Conservation (phyloP, 352 stramenopile species). For the Lagenidium giganteum region DNA sequence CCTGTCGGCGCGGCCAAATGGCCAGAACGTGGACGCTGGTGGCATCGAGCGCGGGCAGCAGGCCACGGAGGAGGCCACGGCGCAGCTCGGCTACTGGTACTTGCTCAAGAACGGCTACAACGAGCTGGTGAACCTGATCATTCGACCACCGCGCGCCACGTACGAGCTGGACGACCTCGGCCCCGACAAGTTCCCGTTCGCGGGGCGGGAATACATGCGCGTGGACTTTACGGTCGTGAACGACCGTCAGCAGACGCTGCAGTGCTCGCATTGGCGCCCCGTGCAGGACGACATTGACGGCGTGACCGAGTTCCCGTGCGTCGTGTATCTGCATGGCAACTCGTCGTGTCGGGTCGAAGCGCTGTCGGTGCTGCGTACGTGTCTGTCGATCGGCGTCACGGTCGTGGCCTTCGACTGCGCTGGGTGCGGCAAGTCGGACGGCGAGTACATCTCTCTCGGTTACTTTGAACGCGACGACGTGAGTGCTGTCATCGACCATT, state of each 20-base stretch:
- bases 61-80: conserved; percentile 42
- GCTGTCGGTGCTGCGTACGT: conserved; percentile 74
- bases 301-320: conserved; percentile 53
- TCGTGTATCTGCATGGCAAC: conserved; percentile 98
- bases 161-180: conserved; percentile 89
- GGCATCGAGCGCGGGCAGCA: conserved; percentile 56
- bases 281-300: conserved; percentile 14
- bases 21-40: conserved; percentile 28
- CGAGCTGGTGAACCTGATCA: conserved; percentile 95
- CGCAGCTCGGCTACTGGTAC: conserved; percentile 69
- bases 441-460: conserved; percentile 95
- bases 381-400: conserved; percentile 88
- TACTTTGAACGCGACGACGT: conserved; percentile 91
- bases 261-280: conserved; percentile 93
- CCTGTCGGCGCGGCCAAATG: conserved; percentile 1
- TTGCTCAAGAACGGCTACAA: conserved; percentile 84
- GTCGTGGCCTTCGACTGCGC: conserved; percentile 96
- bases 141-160: conserved; percentile 88
- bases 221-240: conserved; percentile 84
- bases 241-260: conserved; percentile 69
- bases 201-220: conserved; percentile 68
- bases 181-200: conserved; percentile 88
- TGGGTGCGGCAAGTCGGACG: conserved; percentile 92
- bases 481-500: conserved; percentile 87
- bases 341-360: conserved; percentile 91